These are phyloP conservation scores for Oryza brachyantha DNA, from an alignment of 176 grass and related monocot genomes.

Conservation along the genomic window DNA sequence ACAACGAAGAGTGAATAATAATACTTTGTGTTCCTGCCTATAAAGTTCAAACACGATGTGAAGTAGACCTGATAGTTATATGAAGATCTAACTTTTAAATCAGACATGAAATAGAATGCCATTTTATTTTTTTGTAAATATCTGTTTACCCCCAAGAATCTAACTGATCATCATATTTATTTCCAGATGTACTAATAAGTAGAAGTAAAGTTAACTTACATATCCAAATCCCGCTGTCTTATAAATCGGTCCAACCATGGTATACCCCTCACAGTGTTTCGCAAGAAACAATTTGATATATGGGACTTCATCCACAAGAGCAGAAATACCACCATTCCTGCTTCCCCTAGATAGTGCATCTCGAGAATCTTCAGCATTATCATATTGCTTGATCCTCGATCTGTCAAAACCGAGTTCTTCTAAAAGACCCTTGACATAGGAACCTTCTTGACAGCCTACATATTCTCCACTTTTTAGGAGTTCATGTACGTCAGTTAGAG, in stretches of 20 bases:
- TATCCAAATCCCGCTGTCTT: conserved; percentile 54
- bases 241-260: conserved; percentile 62
- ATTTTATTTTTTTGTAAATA: too few species aligned
- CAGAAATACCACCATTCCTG: conserved; percentile 51
- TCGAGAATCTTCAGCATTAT: conserved; percentile 5
- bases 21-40: too few species aligned
- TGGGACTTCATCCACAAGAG: conserved; percentile 47
- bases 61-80: too few species aligned
- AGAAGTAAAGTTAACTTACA: conserved; percentile 43
- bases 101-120: too few species aligned
- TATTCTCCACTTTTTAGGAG: conserved; percentile 38
- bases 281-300: conserved; percentile 59
- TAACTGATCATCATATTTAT: too few species aligned
- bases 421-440: conserved; percentile 44
- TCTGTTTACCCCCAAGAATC: too few species aligned
- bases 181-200: too few species aligned
- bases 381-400: conserved; percentile 38
- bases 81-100: too few species aligned
- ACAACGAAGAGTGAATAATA: too few species aligned
- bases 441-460: conserved; percentile 37
- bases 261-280: conserved; percentile 41
- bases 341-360: conserved; percentile 58
- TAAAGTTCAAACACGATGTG: too few species aligned
- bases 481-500: conserved; percentile 36
- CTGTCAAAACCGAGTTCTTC: conserved; percentile 37